These are phyloP conservation scores for Sextonia rubra DNA, from an alignment of 164 flowering plant genomes.

Conservation along the genomic window DNA sequence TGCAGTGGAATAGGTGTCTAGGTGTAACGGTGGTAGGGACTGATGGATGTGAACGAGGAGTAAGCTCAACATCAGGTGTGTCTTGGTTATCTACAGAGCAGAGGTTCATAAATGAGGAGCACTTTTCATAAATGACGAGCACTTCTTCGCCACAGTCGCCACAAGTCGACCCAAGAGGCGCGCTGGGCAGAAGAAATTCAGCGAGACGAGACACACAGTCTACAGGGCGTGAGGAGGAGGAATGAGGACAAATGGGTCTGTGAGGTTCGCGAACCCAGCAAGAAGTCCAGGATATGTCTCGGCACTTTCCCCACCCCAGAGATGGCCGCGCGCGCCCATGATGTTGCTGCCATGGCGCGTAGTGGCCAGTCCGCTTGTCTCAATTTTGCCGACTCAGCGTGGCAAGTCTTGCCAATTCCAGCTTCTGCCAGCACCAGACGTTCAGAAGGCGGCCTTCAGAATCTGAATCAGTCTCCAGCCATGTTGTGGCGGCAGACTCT, in stretches of 20 bases:
- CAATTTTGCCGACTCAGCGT: slow-evolving; percentile 24
- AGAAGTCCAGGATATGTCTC: slow-evolving; percentile 59
- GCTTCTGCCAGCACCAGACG: slow-evolving; percentile 18
- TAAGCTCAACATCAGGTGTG: no score
- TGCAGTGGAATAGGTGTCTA: no score
- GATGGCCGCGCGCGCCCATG: slow-evolving; percentile 75
- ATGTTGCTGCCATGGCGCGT: slow-evolving; percentile 62
- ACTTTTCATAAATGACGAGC: slow-evolving; percentile 26
- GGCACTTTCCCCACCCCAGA: slow-evolving; percentile 57
- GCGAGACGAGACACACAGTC: slow-evolving; percentile 63
- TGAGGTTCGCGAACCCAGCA: slow-evolving; percentile 67
- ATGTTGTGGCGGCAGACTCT: not conserved
- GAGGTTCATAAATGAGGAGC: no score
- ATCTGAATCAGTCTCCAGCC: no score
- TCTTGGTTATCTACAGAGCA: no score
- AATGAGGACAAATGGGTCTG: slow-evolving; percentile 56
- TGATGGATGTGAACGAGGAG: no score
- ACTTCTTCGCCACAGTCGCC: slow-evolving; percentile 28
- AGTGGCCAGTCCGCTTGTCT: slow-evolving; percentile 21
- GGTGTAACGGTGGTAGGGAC: no score
- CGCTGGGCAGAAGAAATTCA: slow-evolving; percentile 53
- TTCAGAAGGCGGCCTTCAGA: slow-evolving; percentile 9
- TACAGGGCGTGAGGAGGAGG: slow-evolving; percentile 50
- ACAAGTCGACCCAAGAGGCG: slow-evolving; percentile 42
- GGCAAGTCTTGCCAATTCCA: slow-evolving; percentile 20